Conservation (phyloP, 2,329 filamentous ascomycete species). For the Diaporthe australafricana region DNA sequence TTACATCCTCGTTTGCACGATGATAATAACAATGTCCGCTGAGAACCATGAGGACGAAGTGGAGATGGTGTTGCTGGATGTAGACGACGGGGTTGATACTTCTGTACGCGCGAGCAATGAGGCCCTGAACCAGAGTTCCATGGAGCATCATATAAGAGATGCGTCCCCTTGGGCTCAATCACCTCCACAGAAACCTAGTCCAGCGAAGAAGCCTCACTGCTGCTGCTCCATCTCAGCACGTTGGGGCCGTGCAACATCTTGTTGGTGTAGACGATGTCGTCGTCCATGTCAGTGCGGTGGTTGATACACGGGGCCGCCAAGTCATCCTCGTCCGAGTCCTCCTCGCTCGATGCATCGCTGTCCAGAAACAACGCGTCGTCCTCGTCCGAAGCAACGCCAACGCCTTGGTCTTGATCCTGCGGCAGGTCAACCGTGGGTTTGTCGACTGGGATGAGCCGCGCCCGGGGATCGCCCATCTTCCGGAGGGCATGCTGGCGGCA, state of each 20-base stretch:
- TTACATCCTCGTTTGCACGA: no score
- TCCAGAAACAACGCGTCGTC: neutral
- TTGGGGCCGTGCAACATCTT: neutral
- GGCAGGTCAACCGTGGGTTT: neutral
- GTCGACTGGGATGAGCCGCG: neutral
- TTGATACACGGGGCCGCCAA: neutral
- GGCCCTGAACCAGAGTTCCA: no score
- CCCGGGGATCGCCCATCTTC: neutral
- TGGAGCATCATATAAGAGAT: no score
- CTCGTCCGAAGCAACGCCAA: neutral
- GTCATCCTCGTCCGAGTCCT: neutral
- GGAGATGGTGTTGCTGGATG: neutral
- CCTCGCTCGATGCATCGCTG: neutral
- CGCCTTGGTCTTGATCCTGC: neutral
- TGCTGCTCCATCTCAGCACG: conserved; percentile 4
- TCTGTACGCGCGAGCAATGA: no score
- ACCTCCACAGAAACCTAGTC: neutral
- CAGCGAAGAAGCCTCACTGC: conserved; percentile 12
- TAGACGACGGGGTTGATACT: no score
- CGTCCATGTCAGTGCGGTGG: neutral
- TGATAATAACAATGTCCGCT: no score
- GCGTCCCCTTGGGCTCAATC: neutral
- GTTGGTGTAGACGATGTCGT: neutral
- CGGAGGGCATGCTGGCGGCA: conserved; percentile 19
- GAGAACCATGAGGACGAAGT: no score